phyloP scores from a whole-genome alignment of 2,329 filamentous ascomycete genomes.

The Sclerotinia nivalis region DNA sequence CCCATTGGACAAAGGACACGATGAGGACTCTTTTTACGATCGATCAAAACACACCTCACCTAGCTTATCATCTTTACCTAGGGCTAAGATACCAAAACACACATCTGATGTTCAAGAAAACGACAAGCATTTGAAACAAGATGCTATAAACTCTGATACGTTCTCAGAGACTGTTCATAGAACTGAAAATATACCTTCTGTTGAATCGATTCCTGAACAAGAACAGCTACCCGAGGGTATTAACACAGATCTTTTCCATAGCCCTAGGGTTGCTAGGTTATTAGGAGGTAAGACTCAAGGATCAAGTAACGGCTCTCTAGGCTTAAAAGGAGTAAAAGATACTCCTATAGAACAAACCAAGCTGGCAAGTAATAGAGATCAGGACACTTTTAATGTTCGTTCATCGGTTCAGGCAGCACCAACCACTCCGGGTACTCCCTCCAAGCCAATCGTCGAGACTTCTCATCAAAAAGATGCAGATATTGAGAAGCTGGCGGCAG shows the following conservation, averaged over 20 bases:
- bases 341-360: slow-evolving; percentile 42
- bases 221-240: slow-evolving; percentile 57
- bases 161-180: slow-evolving; percentile 40
- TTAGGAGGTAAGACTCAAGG: slow-evolving; percentile 49
- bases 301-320: slow-evolving; percentile 30
- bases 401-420: slow-evolving; percentile 21
- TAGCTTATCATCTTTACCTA: slow-evolving; percentile 54
- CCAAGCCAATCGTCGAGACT: neutral
- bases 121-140: slow-evolving; percentile 28
- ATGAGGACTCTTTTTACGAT: slow-evolving; percentile 58
- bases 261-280: slow-evolving; percentile 56
- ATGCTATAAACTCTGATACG: slow-evolving; percentile 37
- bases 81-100: slow-evolving; percentile 55
- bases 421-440: slow-evolving; percentile 26
- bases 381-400: slow-evolving; percentile 42
- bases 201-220: slow-evolving; percentile 41
- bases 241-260: slow-evolving; percentile 63
- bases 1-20: slow-evolving; percentile 38
- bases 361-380: slow-evolving; percentile 40
- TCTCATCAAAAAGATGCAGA: slow-evolving; percentile 41
- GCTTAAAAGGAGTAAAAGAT: slow-evolving; percentile 40
- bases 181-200: slow-evolving; percentile 25
- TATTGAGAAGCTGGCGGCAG: slow-evolving; percentile 49
- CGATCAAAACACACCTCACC: slow-evolving; percentile 50
- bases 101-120: slow-evolving; percentile 43